Base-by-base conservation (phyloP, 2,329 filamentous ascomycete genomes). In the Talaromyces sp. region DNA sequence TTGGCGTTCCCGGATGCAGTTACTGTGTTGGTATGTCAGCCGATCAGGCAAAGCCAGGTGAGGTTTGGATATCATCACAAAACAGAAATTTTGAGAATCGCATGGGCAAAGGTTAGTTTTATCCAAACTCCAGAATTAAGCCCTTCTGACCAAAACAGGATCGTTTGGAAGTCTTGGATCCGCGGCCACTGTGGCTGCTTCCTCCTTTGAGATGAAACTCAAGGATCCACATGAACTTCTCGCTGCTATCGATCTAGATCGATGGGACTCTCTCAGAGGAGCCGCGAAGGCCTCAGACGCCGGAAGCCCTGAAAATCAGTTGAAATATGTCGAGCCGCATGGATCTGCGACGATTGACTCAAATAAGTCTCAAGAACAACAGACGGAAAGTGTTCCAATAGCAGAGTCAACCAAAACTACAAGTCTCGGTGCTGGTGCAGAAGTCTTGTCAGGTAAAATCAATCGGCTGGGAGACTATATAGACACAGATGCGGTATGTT, bases 21-120 rank as follows among this genome's bases (percentile, higher is more conserved):
- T 80, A 77, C 62, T 80, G 78, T 49, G 77, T 80, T 5, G 77
- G 78, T 1, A 75, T 79, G 68, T 69, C 66, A 10, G 76, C 73
- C 0, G 78, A 80, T 62, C 68, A 72, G 56, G 78, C 78, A 3
- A 70, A 58, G 1, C 65, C 72, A 7, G 78, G 77, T 1, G 77
- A 79, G 61, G 73, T 75, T 0, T 80, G 78, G 78, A 64, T 80
- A 2, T 75, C 70, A n/a, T 77, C 74, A 13, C 77, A 80, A 65
- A 80, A 81, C 60, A 69, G 78, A 11, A 80, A 81, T 63, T 80
- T 80, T 60, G 65, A 77, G 62, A 80, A 81, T 62, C 65, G 78
- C 2, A 80, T 80, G 76, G 77, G 77, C 1, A 71, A 69, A 63
- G 76, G 77, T 74, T 24, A 5, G 19, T 4, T 13, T 4, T 46